Evolutionary conservation across 2,329 filamentous ascomycete genomes (phyloP).

Genomic region (Byssochlamys sp.): DNA sequence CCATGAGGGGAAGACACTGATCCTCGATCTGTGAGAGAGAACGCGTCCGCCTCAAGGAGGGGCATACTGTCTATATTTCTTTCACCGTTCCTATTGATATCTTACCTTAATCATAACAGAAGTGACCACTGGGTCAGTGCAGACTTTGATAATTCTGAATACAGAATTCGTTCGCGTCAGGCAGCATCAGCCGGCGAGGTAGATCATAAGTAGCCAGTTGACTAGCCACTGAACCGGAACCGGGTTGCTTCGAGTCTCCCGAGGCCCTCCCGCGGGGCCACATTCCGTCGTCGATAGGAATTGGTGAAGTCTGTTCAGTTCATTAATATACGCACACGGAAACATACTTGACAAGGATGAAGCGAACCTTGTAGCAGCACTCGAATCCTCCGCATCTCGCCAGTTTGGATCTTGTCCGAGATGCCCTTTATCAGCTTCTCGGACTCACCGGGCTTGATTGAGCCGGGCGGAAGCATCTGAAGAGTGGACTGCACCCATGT

Average conservation of each 20-base stretch:
- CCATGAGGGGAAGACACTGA: not conserved
- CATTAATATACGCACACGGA: not conserved
- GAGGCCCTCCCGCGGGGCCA: conserved; percentile 85
- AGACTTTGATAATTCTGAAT: not conserved
- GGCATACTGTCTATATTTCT: not conserved
- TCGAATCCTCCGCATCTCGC: conserved; percentile 68
- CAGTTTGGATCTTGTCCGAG: conserved; percentile 60
- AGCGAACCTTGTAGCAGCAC: conserved; percentile 59
- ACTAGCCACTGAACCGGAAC: conserved; percentile 65
- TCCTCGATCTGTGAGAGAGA: not conserved
- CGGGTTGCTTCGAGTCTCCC: conserved; percentile 76
- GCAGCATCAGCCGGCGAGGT: not conserved
- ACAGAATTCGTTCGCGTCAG: not conserved
- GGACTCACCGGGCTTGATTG: conserved; percentile 68
- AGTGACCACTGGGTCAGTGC: not conserved
- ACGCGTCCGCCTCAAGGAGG: not conserved
- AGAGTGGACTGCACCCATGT: conserved; percentile 78
- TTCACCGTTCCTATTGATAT: not conserved
- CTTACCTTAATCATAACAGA: not conserved
- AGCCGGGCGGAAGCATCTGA: conserved; percentile 70
- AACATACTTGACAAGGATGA: not conserved
- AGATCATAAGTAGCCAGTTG: not conserved
- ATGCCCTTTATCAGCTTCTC: conserved; percentile 73
- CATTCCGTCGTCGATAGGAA: conserved; percentile 81
- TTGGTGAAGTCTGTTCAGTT: conserved; percentile 69